Evolutionary conservation across 2,329 filamentous ascomycete genomes (phyloP).

Genomic region (Proliferodiscus dingleyae): DNA sequence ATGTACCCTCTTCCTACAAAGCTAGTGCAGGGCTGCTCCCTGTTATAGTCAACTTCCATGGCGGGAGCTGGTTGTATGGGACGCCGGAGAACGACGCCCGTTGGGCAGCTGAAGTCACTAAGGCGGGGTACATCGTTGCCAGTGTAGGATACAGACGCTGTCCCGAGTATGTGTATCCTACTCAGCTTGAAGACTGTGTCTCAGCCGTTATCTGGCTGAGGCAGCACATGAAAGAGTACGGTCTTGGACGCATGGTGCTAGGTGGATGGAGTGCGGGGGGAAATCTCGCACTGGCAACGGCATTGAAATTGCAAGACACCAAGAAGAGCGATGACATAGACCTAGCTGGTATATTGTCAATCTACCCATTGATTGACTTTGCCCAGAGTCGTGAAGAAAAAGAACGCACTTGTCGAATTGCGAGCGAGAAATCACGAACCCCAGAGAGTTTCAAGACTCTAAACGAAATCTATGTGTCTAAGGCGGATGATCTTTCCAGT

Average conservation of each 20-base stretch:
- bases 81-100: neutral
- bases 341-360: too few relatives aligned
- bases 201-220: neutral
- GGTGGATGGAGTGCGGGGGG: too few relatives aligned
- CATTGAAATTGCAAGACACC: too few relatives aligned
- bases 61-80: slow-evolving; percentile 1
- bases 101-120: neutral
- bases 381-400: too few relatives aligned
- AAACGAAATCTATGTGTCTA: too few relatives aligned
- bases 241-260: neutral
- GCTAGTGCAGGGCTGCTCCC: neutral
- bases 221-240: neutral
- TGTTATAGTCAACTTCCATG: slow-evolving; percentile 2
- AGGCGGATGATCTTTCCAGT: too few relatives aligned
- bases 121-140: neutral
- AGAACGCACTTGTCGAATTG: too few relatives aligned
- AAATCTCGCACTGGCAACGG: too few relatives aligned
- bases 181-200: slow-evolving; percentile 1
- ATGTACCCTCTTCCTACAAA: neutral
- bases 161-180: neutral
- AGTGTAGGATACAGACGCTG: neutral
- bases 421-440: too few relatives aligned
- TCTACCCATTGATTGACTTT: too few relatives aligned
- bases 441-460: too few relatives aligned
- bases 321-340: too few relatives aligned